Percentiles rank a stretch among this genome's conserved stretches.
phyloP scores from a whole-genome alignment of 1,284 basidiomycete genomes.

The Puccinia sorghi region DNA sequence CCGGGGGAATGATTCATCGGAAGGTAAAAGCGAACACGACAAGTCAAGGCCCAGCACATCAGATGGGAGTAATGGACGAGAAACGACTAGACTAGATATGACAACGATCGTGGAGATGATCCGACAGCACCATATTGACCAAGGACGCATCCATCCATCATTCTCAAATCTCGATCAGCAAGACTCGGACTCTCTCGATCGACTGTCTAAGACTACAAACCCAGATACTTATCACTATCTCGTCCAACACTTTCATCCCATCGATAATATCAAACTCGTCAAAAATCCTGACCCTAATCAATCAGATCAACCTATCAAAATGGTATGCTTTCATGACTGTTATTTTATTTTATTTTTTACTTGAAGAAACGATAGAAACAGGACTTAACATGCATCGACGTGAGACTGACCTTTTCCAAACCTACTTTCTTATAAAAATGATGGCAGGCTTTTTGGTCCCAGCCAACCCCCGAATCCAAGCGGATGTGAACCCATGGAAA shows the following conservation, averaged over 20 bases:
- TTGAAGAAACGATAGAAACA: background rate
- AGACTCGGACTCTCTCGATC: background rate
- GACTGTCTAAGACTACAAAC: background rate
- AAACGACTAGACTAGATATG: slow-evolving; percentile 25
- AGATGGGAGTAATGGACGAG: background rate
- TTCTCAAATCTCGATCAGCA: background rate
- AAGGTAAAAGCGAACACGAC: background rate
- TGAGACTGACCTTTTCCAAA: background rate
- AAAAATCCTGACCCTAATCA: slow-evolving; percentile 45
- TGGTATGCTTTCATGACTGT: slow-evolving; percentile 8
- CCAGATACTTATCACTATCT: slow-evolving; percentile 12
- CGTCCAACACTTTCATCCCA: slow-evolving; percentile 29
- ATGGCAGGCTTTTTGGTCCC: slow-evolving; percentile 24
- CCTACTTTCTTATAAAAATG: background rate
- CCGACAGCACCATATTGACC: slow-evolving; percentile 5
- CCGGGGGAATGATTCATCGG: slow-evolving; percentile 5
- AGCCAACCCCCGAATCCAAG: background rate
- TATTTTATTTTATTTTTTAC: background rate
- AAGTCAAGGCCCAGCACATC: no score
- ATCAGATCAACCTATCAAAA: slow-evolving; percentile 41
- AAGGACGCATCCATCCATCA: slow-evolving; percentile 8
- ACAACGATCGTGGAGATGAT: slow-evolving; percentile 29
- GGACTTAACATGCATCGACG: background rate
- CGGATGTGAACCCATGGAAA: background rate
- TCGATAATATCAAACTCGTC: slow-evolving; percentile 45